Percentiles rank a stretch among this genome's conserved stretches.
phyloP scores from a whole-genome alignment of 139 green algal genomes.

The Nannochloris sp. region DNA sequence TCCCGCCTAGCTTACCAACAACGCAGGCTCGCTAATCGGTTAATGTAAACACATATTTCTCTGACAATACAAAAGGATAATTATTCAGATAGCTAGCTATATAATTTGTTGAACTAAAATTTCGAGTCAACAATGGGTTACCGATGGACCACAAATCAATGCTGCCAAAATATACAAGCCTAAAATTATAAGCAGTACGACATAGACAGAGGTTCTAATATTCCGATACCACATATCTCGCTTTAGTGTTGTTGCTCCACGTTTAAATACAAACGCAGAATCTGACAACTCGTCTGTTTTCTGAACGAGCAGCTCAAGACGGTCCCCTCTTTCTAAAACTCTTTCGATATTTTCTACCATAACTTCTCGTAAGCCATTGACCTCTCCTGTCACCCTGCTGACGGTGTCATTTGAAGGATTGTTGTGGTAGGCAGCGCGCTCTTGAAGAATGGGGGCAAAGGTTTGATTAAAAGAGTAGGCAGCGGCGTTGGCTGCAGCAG shows the following conservation, averaged over 20 bases:
- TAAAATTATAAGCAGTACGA: background rate
- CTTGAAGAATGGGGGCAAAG: slow-evolving; percentile 62
- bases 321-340: slow-evolving; percentile 81
- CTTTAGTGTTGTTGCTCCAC: slow-evolving; percentile 2
- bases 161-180: background rate
- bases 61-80: too few species aligned
- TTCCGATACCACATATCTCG: background rate
- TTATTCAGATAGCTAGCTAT: too few species aligned
- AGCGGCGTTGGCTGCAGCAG: slow-evolving; percentile 40
- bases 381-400: slow-evolving; percentile 63
- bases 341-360: slow-evolving; percentile 92
- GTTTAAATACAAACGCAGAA: slow-evolving; percentile 73
- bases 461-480: slow-evolving; percentile 83
- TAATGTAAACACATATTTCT: too few species aligned
- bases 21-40: too few species aligned
- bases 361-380: slow-evolving; percentile 76
- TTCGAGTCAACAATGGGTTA: too few species aligned
- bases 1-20: too few species aligned
- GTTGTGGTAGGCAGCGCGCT: slow-evolving; percentile 4
- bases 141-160: background rate
- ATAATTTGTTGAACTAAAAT: too few species aligned
- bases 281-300: slow-evolving; percentile 75
- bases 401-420: slow-evolving; percentile 58
- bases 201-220: background rate
- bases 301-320: slow-evolving; percentile 91